Evolutionary conservation across 768 basidiomycete species (phyloP).

Genomic region (Mrakia frigida): DNA sequence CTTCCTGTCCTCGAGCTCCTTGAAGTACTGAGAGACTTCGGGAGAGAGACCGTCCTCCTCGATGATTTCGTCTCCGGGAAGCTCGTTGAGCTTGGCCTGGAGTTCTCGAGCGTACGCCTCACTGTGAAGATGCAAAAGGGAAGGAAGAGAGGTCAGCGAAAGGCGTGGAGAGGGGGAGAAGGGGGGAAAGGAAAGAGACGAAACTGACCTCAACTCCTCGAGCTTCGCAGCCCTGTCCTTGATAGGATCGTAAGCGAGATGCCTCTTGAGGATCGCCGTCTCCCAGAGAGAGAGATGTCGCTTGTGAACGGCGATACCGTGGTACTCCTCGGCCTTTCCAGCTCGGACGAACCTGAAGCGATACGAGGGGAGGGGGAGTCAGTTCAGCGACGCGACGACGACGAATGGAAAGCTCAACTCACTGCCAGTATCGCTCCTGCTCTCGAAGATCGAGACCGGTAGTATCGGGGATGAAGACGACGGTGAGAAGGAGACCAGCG

Average conservation of each 20-base stretch:
- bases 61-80: constrained; percentile 16
- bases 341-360: constrained; percentile 39
- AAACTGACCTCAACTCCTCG: constrained; percentile 42
- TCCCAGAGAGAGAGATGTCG: constrained; percentile 45
- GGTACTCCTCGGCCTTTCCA: constrained; percentile 44
- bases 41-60: constrained; percentile 21
- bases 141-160: neutral
- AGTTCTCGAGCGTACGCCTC: constrained; percentile 22
- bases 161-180: neutral
- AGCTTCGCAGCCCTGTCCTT: constrained; percentile 43
- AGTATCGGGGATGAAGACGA: constrained; percentile 44
- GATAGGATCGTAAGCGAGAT: constrained; percentile 45
- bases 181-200: neutral
- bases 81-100: constrained; percentile 23
- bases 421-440: constrained; percentile 46
- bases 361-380: neutral
- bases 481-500: constrained; percentile 35
- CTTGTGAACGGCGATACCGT: constrained; percentile 48
- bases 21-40: constrained; percentile 23
- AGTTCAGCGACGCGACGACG: neutral
- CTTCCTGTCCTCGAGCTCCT: constrained; percentile 19
- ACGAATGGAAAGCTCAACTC: neutral
- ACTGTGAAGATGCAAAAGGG: neutral
- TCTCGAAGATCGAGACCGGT: constrained; percentile 48
- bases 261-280: constrained; percentile 42